Evolutionary conservation across 2,329 filamentous ascomycete species (phyloP), one percentile per base, ranked within the genome.

Genomic region (Apiospora rasikravindrae): DNA sequence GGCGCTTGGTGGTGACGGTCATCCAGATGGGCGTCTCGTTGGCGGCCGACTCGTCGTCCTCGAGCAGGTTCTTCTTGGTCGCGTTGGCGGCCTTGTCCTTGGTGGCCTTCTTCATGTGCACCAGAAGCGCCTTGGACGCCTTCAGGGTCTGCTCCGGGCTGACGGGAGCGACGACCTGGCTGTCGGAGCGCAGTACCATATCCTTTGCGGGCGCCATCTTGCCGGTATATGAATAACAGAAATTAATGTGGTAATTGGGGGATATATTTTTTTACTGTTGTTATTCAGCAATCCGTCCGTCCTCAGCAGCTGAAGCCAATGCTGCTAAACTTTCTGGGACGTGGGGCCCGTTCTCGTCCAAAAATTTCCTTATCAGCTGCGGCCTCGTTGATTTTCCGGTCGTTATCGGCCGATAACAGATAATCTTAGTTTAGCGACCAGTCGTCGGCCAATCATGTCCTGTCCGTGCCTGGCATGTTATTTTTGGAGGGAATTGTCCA

Each of bases 1-100:
- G 89, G 76, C 87, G 87, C 84, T 92, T 92, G 74, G 90, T 92
- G 69, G 89, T 90, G 75, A 92, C 81, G 47, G 85, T 90, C 64
- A 92, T 84, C 88, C 88, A 91, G 79, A 92, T 83, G 67, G 89
- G 89, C 4, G 83, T 85, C 73, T 89, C 86, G 69, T 82, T 82
- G 57, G 82, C 73, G 26, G 81, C 82, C 47, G 83, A 82, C 47
- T 83, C 83, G 53, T 86, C 86, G 53, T 84, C 84, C 70, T 83
- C 85, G 71, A 91, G 84, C 14, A 91, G 84, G 75, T 88, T 88
- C 78, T 88, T 88, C 84, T 91, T 91, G 75, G 80, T 79, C 1
- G 86, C 80, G 61, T 82, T 83, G 40, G 82, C 80, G 24, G 82
- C 79, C 72, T 85, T 84, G 75, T 87, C 82, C 77, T 86, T 84